These are phyloP conservation scores for Raphanus hybrid DNA, from an alignment of 441 rosid genomes.

Conservation along the genomic window DNA sequence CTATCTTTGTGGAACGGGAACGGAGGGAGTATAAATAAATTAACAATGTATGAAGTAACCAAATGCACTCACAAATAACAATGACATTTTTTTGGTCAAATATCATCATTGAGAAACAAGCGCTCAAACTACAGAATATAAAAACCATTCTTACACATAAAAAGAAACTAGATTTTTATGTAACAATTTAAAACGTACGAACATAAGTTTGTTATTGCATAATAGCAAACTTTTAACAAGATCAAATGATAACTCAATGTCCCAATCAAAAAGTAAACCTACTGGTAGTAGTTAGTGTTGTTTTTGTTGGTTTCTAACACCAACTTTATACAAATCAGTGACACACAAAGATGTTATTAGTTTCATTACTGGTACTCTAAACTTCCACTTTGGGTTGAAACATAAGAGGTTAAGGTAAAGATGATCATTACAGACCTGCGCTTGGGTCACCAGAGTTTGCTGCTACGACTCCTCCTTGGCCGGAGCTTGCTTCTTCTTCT, in stretches of 20 bases:
- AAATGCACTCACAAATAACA: background rate
- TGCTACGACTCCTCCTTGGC: constrained; percentile 64
- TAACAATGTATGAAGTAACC: background rate
- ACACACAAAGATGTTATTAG: background rate
- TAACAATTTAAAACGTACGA: background rate
- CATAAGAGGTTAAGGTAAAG: background rate
- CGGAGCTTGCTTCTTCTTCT: constrained; percentile 42
- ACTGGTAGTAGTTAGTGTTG: background rate
- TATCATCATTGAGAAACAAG: background rate
- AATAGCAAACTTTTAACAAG: background rate
- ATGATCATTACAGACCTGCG: constrained; percentile 56
- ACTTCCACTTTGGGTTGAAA: constrained; percentile 17
- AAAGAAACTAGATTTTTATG: background rate
- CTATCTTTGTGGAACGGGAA: no score
- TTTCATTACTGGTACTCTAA: background rate
- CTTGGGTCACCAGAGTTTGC: constrained; percentile 81
- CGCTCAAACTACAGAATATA: background rate
- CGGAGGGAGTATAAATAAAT: no score
- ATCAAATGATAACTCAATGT: constrained; percentile 1
- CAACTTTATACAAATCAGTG: background rate
- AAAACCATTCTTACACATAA: background rate
- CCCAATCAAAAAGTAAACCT: background rate
- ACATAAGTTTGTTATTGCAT: background rate
- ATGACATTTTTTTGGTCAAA: background rate
- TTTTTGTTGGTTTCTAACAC: constrained; percentile 1